phyloP scores from a whole-genome alignment of 2,329 filamentous ascomycete genomes.

The Lithohypha guttulata region DNA sequence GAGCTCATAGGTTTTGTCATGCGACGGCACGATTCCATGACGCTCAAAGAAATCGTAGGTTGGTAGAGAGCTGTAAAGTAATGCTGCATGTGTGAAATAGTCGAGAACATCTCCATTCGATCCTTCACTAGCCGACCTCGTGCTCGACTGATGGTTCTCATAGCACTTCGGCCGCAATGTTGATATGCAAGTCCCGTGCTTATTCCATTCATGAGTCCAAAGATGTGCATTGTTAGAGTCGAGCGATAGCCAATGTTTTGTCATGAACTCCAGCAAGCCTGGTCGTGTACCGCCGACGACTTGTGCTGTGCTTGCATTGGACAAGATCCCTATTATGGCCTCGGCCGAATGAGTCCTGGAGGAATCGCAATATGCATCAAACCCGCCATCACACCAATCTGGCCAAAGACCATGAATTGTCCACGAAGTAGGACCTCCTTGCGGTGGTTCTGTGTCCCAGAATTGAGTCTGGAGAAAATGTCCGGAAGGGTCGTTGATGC shows the following conservation, averaged over 20 bases:
- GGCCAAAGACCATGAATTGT: conserved; percentile 64
- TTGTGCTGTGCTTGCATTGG: background rate
- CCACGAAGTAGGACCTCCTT: conserved; percentile 60
- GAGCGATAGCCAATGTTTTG: conserved; percentile 61
- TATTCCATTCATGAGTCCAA: conserved; percentile 66
- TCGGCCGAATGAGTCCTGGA: conserved; percentile 44
- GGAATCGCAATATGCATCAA: conserved; percentile 54
- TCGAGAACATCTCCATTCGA: conserved; percentile 49
- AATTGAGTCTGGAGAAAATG: conserved; percentile 66
- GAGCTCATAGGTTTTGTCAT: conserved; percentile 47
- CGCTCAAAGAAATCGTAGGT: conserved; percentile 52
- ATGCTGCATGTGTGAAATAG: conserved; percentile 57
- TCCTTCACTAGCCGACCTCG: background rate
- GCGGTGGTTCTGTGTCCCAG: conserved; percentile 58
- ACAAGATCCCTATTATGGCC: conserved; percentile 46
- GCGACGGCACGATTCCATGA: conserved; percentile 48
- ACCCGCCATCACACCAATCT: conserved; percentile 59
- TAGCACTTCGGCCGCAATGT: conserved; percentile 61
- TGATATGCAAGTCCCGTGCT: conserved; percentile 58
- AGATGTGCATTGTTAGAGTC: conserved; percentile 52
- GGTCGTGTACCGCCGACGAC: conserved; percentile 12
- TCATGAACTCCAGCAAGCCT: conserved; percentile 55
- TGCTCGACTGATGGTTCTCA: conserved; percentile 37
- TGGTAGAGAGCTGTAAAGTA: conserved; percentile 55
- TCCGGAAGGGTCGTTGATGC: conserved; percentile 62